Evolutionary conservation across 345 rosid species (phyloP), one percentile per base, ranked within the genome.

Genomic region (Chamaenerion angustifolium): DNA sequence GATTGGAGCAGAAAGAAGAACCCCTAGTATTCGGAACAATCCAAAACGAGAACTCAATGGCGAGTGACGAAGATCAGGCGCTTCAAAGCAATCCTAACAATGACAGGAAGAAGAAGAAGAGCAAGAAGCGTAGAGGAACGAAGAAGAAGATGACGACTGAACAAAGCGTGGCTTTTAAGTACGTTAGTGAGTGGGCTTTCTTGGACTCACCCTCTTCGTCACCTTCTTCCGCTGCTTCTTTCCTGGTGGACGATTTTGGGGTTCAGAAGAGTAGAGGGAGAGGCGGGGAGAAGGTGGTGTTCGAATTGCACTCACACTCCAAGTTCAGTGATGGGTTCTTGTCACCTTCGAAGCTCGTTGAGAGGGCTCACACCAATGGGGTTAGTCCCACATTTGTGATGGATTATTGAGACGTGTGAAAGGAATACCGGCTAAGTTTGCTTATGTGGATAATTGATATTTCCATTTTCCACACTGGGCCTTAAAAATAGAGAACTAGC

Each of bases 241-340:
- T 50, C 44, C 41, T 64, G 40, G 72, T 56, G 18, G 82, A 84
- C 66, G 93, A 70, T 60, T 84, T 83, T 42, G 68, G 78, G 23
- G 85, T 80, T 11, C 83, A 65, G 43, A 77, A 56, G 68, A 55
- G 60, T 49, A 13, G 10, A 10, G 72, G 67, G 12, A 63, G 66
- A 25, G 56, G 60, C 10, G 53, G 44, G 43, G 75, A 76, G 40
- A 84, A 65, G 58, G 21, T 80, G 64, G 73, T 80, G 5, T 92
- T 87, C 62, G 98, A 92, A 66, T 71, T 87, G 68, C 98, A 92
- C 62, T 76, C 85, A 10, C 98, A 92, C 68, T 78, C 96, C 42
- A 92, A 87, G 61, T 77, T 47, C 68, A 92, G 98, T 62, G 98
- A 92, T 64, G 98, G 98, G 16, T 87, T 68, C 70, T 63, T 92